Base-by-base conservation (phyloP, 257 asterid genomes). In the Gynochthodes officinalis region DNA sequence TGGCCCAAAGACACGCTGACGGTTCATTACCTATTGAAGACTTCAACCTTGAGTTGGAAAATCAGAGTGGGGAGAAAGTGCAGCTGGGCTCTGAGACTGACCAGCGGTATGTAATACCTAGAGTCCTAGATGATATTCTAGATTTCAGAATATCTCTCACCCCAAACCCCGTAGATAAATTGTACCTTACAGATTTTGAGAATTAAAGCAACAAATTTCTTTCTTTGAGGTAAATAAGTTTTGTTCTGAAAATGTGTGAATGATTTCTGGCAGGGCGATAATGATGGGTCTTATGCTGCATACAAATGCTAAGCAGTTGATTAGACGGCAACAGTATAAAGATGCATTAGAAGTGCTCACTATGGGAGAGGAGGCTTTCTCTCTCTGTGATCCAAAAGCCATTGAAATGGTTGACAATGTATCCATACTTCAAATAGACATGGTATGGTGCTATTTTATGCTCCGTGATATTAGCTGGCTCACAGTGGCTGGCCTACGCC, bases 211-310 rank as follows among this genome's bases (percentile, higher is more conserved):
- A 43, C 53, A 2, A 28, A 40, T 28, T 14, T 21, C 44, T 39
- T 39, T 1, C 13, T 46, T 28, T 2, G 16, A 27, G 42, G 55
- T 59, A 28, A 32, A 46, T 58, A 21, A 4, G 35, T 33, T 28
- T 3, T 28, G 19, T 49, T 49, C 21, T 60, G 32, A 66, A 61
- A 14, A 8, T 32, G 11, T 28, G 30, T 70, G 40, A 55, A 72
- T 76, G 13, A 55, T 61, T 33, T 70, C 69, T 84, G 71, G 64
- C 84, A 94, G 97, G 74, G 97, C 98, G 42, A 81, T 94, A 79
- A 89, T 94, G 96, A 91, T 91, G 98, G 99, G 97, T 52, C 96
- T 94, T 73, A 88, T 94, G 99, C 90, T 94, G 75, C 99, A 94
- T 67, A 82, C 96, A 59, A 94, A 88, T 78, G 99, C 84, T 9